A percentile compares a stretch with the other conserved stretches of the same genome.
phyloP scores from a whole-genome alignment of 2,329 filamentous ascomycete genomes.

The Coniosporium tulheliwenetii region DNA sequence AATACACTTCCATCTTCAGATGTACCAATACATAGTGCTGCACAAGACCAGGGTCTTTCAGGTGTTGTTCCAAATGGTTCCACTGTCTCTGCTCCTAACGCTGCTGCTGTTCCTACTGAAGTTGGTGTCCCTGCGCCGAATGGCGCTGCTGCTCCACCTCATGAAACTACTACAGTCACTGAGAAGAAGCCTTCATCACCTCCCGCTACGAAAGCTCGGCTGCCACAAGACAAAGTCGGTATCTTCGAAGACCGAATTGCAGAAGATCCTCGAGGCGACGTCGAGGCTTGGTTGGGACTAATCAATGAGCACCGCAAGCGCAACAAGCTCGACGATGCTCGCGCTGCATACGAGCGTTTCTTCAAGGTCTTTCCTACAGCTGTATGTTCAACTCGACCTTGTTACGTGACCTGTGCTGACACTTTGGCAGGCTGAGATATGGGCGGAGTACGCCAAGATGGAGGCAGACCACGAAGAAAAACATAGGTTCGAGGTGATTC shows the following conservation, averaged over 20 bases:
- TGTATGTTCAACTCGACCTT: constrained; percentile 43
- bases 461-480: constrained; percentile 80
- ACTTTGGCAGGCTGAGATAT: constrained; percentile 61
- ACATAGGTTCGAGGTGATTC: constrained; percentile 64
- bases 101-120: constrained; percentile 8
- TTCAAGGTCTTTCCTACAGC: constrained; percentile 77
- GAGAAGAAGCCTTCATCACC: constrained; percentile 2
- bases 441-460: constrained; percentile 78
- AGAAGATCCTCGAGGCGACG: constrained; percentile 82
- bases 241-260: constrained; percentile 81
- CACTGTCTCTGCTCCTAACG: constrained; percentile 15
- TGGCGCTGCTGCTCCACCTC: constrained; percentile 1
- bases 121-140: constrained; percentile 3
- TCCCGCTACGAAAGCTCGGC: constrained; percentile 29
- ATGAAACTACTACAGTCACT: background rate
- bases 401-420: constrained; percentile 2
- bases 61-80: constrained; percentile 20
- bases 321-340: constrained; percentile 66
- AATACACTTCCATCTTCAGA: constrained; percentile 38
- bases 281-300: constrained; percentile 79
- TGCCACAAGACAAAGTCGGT: constrained; percentile 59
- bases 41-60: constrained; percentile 31
- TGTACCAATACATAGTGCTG: constrained; percentile 45
- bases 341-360: constrained; percentile 72
- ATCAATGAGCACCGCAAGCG: constrained; percentile 73